Evolutionary conservation across 345 rosid species (phyloP).

Genomic region (Murraya koenigii): DNA sequence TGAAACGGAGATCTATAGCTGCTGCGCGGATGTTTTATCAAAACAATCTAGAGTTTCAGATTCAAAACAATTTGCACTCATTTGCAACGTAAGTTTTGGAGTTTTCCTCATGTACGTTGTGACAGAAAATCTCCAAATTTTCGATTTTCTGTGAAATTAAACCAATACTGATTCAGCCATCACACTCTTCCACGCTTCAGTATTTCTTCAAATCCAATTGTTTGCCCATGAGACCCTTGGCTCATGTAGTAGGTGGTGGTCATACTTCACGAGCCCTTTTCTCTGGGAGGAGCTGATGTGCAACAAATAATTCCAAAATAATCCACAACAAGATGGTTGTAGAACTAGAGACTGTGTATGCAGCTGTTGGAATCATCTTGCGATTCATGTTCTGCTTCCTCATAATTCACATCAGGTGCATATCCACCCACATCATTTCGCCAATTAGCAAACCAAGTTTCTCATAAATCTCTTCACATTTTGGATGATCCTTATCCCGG

Average conservation of each 20-base stretch:
- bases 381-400: slow-evolving; percentile 4
- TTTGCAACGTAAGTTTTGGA: neutral
- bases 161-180: neutral
- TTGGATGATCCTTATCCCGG: slow-evolving; percentile 70
- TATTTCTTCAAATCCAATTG: neutral
- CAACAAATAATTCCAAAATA: neutral
- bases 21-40: neutral
- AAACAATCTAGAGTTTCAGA: neutral
- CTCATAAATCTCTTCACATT: slow-evolving; percentile 54
- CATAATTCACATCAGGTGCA: slow-evolving; percentile 22
- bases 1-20: neutral
- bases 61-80: neutral
- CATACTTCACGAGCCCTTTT: neutral
- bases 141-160: neutral
- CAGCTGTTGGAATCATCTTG: neutral
- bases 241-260: neutral
- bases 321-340: neutral
- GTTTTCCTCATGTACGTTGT: neutral
- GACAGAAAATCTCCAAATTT: neutral
- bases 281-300: neutral
- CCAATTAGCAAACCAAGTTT: slow-evolving; percentile 44
- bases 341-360: neutral
- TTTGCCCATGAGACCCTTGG: no score
- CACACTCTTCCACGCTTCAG: neutral
- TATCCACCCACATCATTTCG: slow-evolving; percentile 55